Base-by-base conservation (phyloP, 208 protist genomes). In the Lotmaria passim region DNA sequence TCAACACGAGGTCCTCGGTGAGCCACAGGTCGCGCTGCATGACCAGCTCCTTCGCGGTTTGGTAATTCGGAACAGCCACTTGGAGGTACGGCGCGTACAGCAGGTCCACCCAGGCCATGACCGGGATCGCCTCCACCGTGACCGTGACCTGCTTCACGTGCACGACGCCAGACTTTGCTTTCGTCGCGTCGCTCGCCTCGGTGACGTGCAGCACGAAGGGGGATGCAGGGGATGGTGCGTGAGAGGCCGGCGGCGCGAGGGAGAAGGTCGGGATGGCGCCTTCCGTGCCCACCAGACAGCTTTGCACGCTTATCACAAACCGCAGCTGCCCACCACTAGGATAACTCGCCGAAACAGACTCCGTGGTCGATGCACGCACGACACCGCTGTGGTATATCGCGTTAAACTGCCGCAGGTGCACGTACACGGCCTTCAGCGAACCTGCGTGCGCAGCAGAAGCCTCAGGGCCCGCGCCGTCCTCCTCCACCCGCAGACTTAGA, bases 31-130 rank as follows among this genome's bases (percentile, higher is more conserved):
- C 83, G 28, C 77, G 71, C 41, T 84, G 59, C 50, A 91, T 61
- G 8, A 76, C 65, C 39, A 67, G 79, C 38, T 90, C 78, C 11
- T 85, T 78, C 6, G 61, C 51, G 7, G 78, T 61, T 44, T 70
- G 51, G 51, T 90, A 90, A 50, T 82, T 55, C 23, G 76, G 83
- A 15, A 91, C 59, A 14, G 82, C 79, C 46, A 87, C 86, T 30
- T 78, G 73, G 6, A 72, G 69, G 61, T 91, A 94, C 15, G 89
- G 89, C 30, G 81, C 79, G 73, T 91, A 94, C 1, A 94, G 44
- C 7, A 83, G 65, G 30, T 77, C 68, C 3, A 90, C 62, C 47
- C 81, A 75, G 4, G 71, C 60, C 30, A 78, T 72, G 33, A 94
- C 62, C 4, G 79, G 69, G 15, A 73, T 58, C 15, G 74, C 72